phyloP scores from a whole-genome alignment of 352 stramenopile genomes.

The Thalassiosira oceanica region DNA sequence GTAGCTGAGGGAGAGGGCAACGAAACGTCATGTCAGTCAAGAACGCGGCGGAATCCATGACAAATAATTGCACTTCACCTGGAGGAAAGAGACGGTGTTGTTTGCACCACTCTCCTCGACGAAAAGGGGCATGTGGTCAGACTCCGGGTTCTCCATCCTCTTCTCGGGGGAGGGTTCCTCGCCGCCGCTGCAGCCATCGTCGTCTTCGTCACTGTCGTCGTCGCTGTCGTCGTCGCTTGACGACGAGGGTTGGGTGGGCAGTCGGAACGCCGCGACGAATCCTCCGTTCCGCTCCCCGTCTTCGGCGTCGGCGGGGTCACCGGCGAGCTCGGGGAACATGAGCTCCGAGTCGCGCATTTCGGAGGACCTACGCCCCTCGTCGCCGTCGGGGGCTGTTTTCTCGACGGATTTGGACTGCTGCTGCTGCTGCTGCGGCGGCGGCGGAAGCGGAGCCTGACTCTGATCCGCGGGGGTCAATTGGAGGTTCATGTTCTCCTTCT shows the following conservation, averaged over 20 bases:
- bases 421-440: neutral
- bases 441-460: too few species aligned
- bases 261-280: constrained; percentile 18
- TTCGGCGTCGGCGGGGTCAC: neutral
- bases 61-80: too few species aligned
- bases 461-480: too few species aligned
- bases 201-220: neutral
- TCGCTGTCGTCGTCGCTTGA: constrained; percentile 27
- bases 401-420: neutral
- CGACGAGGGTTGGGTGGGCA: constrained; percentile 39
- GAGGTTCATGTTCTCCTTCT: constrained; percentile 18
- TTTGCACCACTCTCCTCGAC: constrained; percentile 5
- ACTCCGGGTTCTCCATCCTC: neutral
- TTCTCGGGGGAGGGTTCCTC: neutral
- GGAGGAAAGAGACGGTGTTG: constrained; percentile 14
- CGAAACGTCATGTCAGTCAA: too few species aligned
- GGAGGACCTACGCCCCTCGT: neutral
- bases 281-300: too few species aligned
- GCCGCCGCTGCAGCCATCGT: too few species aligned
- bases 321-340: neutral
- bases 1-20: constrained; percentile 23
- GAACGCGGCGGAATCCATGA: too few species aligned
- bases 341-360: neutral
- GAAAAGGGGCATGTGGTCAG: neutral
- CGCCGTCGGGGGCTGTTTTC: neutral